phyloP scores from a whole-genome alignment of 176 grass and related monocot species.

The Musa itinerans region DNA sequence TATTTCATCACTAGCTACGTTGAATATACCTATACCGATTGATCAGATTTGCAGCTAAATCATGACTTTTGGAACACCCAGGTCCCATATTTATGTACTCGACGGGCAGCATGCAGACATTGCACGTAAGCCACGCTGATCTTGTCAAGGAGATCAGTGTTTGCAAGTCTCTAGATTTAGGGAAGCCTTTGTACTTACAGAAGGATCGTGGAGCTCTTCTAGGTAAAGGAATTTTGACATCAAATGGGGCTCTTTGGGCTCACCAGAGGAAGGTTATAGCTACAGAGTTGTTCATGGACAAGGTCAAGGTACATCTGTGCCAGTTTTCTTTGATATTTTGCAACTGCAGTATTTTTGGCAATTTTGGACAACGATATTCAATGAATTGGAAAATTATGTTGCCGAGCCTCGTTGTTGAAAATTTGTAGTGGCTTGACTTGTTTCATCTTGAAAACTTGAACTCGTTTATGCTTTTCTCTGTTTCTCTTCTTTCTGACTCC shows the following conservation, averaged over 20 bases:
- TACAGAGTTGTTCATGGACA: constrained; percentile 80
- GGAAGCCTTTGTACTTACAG: constrained; percentile 44
- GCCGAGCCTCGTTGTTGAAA: background rate
- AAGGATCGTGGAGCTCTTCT: constrained; percentile 53
- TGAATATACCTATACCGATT: too few relatives aligned
- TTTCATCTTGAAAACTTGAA: background rate
- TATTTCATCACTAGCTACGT: too few relatives aligned
- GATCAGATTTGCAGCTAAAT: background rate
- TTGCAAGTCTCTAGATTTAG: constrained; percentile 57
- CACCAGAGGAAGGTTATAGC: constrained; percentile 69
- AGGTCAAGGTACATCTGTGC: constrained; percentile 58
- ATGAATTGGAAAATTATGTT: background rate
- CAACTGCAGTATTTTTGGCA: background rate
- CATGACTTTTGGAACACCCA: background rate
- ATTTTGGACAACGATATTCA: background rate
- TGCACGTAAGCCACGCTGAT: constrained; percentile 45
- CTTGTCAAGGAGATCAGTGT: constrained; percentile 54
- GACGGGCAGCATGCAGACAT: constrained; percentile 41
- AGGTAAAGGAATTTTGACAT: constrained; percentile 53
- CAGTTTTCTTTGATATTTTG: background rate
- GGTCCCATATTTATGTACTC: constrained; percentile 59
- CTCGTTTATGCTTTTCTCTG: too few relatives aligned
- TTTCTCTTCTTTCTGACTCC: too few relatives aligned
- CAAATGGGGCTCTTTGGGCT: constrained; percentile 55
- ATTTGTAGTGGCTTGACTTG: background rate